Base-by-base conservation (phyloP, 108 stramenopile genomes). In the Nitzschia putrida region DNA sequence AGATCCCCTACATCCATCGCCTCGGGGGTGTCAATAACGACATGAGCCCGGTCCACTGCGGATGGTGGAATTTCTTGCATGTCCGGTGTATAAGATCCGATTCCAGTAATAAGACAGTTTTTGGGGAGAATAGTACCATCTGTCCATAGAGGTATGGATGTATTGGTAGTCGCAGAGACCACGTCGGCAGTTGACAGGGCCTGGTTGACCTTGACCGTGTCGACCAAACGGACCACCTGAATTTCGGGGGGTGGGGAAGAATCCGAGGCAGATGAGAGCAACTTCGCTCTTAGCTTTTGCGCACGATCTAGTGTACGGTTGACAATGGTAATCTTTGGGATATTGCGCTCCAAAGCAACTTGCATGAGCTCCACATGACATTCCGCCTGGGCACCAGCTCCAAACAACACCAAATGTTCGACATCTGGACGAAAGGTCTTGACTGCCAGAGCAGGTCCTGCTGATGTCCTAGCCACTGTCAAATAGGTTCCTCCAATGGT, bases 1-100 rank as follows among this genome's bases (percentile, higher is more conserved):
- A 92, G 76, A 80, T 93, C 92, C 14, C 92, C 92, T 16, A 93
- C 92, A 40, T 76, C 70, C 47, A 75, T 45, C n/a, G 87, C 92
- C 59, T 88, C 89, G 16, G 63, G 76, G 25, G 88, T 88, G 66
- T 93, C 92, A 29, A 92, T 72, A 6, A 89, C 42, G 0, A 92
- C 80, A 20, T 76, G 76, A 23, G 71, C 81, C 24, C 68, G 69
- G 54, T 73, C 20, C 11, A 82, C 74, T 9, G 42, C 66, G 18
- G 44, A 58, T 22, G 65, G 66, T n/a, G 83, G 82, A 13, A 93
- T 69, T 64, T 93, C 92, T 70, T 81, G 71, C 86, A 88, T 90
- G 8, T 79, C 68, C 2, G 86, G 75, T 22, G 87, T 89, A 61
- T 88, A 93, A 14, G 82, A 83, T 8, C 92, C 92, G 53, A 93